Percentiles rank a stretch among this genome's conserved stretches.
These are phyloP conservation scores for Vitis rupestris DNA, from an alignment of 164 flowering plant genomes.

Conservation along the genomic window DNA sequence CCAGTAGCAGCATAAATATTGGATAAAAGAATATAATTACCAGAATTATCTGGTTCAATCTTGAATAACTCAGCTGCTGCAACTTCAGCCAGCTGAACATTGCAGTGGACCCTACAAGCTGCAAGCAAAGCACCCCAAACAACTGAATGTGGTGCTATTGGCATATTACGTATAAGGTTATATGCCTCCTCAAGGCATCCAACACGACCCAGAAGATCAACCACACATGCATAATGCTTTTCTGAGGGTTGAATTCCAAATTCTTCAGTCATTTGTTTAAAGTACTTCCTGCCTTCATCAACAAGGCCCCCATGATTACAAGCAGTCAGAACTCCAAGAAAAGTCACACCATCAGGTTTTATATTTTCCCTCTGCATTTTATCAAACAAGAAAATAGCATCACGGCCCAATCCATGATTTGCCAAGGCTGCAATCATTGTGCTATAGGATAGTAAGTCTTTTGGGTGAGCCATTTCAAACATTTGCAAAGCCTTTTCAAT, in stretches of 20 bases:
- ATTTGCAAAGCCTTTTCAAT: constrained; percentile 32
- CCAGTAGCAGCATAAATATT: constrained; percentile 37
- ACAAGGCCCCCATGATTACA: constrained; percentile 49
- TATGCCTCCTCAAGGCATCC: constrained; percentile 37
- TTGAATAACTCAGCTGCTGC: constrained; percentile 36
- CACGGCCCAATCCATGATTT: constrained; percentile 33
- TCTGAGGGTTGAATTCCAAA: constrained; percentile 33
- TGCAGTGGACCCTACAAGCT: constrained; percentile 35
- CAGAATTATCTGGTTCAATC: constrained; percentile 47
- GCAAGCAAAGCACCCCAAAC: constrained; percentile 49
- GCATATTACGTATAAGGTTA: constrained; percentile 30
- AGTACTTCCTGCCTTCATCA: constrained; percentile 33
- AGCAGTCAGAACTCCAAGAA: constrained; percentile 39
- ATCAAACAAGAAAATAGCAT: constrained; percentile 34
- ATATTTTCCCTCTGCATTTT: constrained; percentile 28
- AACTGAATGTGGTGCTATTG: constrained; percentile 28
- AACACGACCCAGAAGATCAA: constrained; percentile 46
- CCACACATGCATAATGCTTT: constrained; percentile 39
- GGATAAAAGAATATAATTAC: constrained; percentile 37
- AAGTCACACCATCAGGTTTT: constrained; percentile 38
- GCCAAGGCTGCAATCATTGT: constrained; percentile 48
- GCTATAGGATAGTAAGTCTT: constrained; percentile 39
- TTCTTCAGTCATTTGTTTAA: constrained; percentile 34
- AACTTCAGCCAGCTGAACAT: constrained; percentile 36
- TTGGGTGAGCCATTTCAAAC: constrained; percentile 22